A percentile compares a stretch with the other conserved stretches of the same genome.
phyloP scores from a whole-genome alignment of 129 eudicot species.

The Chrysanthemum lavandulifolium region DNA sequence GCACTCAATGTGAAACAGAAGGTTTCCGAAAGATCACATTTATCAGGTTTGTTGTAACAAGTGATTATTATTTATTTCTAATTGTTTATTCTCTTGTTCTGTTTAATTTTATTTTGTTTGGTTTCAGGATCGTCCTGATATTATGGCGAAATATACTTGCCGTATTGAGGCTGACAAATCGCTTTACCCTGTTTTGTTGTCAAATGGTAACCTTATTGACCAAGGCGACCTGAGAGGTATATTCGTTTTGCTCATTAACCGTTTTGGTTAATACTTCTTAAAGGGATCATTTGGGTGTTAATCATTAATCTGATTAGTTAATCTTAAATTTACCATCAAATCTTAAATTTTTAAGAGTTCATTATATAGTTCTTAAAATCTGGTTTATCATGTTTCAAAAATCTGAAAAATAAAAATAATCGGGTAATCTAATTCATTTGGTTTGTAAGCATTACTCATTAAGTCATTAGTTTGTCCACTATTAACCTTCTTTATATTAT shows the following conservation, averaged over 20 bases:
- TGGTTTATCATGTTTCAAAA: not conserved
- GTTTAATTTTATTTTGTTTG: not conserved
- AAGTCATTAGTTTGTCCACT: not conserved
- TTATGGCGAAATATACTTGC: slow-evolving; percentile 93
- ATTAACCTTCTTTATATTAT: not conserved
- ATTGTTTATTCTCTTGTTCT: slow-evolving; percentile 9
- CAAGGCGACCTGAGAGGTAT: slow-evolving; percentile 94
- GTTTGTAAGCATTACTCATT: not conserved
- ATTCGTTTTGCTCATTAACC: no score
- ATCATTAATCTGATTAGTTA: not conserved
- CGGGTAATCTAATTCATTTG: not conserved
- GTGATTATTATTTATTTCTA: not conserved
- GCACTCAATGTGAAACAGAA: slow-evolving; percentile 99
- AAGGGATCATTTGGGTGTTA: no score
- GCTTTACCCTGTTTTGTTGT: slow-evolving; percentile 77
- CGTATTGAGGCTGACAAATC: slow-evolving; percentile 93
- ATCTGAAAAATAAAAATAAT: not conserved
- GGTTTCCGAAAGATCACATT: slow-evolving; percentile 94
- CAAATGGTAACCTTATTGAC: slow-evolving; percentile 87
- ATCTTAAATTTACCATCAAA: not conserved
- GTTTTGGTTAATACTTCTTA: no score
- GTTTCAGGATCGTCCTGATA: slow-evolving; percentile 93
- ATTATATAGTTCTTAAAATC: no score
- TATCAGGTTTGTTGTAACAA: slow-evolving; percentile 61
- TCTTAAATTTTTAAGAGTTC: not conserved